Evolutionary conservation across 1,284 basidiomycete species (phyloP), one percentile per base, ranked within the genome.

Genomic region (Papiliotrema laurentii): DNA sequence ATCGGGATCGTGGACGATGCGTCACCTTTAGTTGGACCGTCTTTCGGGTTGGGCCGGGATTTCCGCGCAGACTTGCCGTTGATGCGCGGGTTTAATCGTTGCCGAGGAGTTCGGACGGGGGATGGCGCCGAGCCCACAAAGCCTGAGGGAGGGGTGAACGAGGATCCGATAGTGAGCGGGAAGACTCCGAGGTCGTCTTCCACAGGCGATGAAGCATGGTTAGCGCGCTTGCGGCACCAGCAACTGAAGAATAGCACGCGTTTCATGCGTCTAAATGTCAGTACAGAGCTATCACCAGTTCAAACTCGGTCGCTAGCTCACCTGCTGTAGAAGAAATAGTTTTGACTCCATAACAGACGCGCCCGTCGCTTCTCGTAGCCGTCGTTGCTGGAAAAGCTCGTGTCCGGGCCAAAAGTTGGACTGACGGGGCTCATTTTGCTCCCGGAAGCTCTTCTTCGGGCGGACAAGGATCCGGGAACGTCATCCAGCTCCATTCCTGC

Each of bases 261-360:
- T 77, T 96, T 97, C 75, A 85, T 76, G 69, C 70, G 69, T 46
- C 72, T 72, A 21, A 5, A 19, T 28, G n/a, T 24, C 11, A 21
- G 21, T 22, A n/a, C n/a, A n/a, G n/a, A n/a, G n/a, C n/a, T n/a
- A n/a, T 33, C 25, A 55, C 37, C 43, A 46, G 38, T 5, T 38
- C 11, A 38, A 42, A 21, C 4, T 24, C 18, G n/a, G n/a, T n/a
- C n/a, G n/a, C n/a, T n/a, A 6, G 19, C 74, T 63, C 90, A 94
- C 68, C 86, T 82, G 77, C 93, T 96, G 69, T 93, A 80, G 78
- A 98, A 96, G 78, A 98, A 97, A 83, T 91, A 96, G 70, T 97
- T 91, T 14, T 89, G 92, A 30, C 89, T 91, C 94, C 93, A 97
- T 5, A 97, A 78, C 50, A 97, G 77, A 4, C 90, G 87, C n/a